These are phyloP conservation scores for Emmonsia crescens DNA, from an alignment of 2,329 filamentous ascomycete species.

Conservation along the genomic window DNA sequence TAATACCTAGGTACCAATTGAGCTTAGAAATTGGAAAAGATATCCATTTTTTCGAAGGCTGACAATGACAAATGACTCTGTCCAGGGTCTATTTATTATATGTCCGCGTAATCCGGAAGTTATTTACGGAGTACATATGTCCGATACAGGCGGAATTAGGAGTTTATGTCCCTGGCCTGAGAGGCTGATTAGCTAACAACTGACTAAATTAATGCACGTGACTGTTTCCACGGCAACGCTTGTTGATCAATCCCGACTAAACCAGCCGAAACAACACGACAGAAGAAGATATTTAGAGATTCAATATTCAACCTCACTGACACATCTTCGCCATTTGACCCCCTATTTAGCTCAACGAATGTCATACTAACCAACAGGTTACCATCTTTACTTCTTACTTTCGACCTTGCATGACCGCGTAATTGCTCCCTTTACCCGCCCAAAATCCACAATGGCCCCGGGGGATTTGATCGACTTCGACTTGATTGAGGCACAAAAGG, in stretches of 20 bases:
- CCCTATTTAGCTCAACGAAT: not conserved
- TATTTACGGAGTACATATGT: too few relatives aligned
- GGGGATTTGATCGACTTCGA: slow-evolving; percentile 56
- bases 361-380: not conserved
- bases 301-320: not conserved
- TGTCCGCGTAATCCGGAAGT: too few relatives aligned
- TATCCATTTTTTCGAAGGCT: not conserved
- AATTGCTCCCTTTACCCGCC: not conserved
- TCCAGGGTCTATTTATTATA: too few relatives aligned
- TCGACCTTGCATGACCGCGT: not conserved
- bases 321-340: not conserved
- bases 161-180: too few relatives aligned
- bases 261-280: not conserved
- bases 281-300: too few relatives aligned
- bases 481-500: slow-evolving; percentile 90
- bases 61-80: not conserved
- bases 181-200: not conserved
- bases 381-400: too few relatives aligned
- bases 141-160: too few relatives aligned
- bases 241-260: not conserved
- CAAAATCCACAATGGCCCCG: slow-evolving; percentile 26
- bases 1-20: not conserved
- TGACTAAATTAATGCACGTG: not conserved
- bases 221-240: not conserved
- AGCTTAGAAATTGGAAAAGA: not conserved